Base-by-base conservation (phyloP, 768 basidiomycete species). In the Tremella mesenterica region DNA sequence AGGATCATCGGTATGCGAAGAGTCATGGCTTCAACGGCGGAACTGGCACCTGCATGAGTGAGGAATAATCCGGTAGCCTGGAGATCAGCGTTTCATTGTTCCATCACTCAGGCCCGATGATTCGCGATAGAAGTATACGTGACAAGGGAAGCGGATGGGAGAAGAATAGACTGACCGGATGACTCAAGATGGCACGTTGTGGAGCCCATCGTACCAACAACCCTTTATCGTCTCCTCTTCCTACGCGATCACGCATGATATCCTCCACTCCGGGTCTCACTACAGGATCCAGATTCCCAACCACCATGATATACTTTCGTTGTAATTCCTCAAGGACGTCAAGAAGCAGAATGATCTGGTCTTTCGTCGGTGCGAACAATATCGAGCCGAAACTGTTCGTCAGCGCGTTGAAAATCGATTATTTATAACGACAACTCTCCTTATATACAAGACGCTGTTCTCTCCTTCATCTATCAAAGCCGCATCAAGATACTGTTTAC, bases 401-500 rank as follows among this genome's bases (percentile, higher is more conserved):
- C 46, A 48, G 18, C 26, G 41, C 12, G 20, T 30, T 3, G 12
- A 36, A 44, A 36, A 38, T 13, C 20, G 31, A 23, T 23, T 30
- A 21, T 14, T 12, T n/a, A 25, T 13, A 18, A 29, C 28, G 6
- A 27, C n/a, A 10, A 26, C 56, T 57, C 33, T 48, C 46, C 51
- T 57, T 28, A 57, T 49, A 47, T 57, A 57, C 12, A 57, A 14
- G 38, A 57, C 51, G 25, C 51, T 57, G 16, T 53, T 31, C 28
- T 52, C 34, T 16, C 45, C 51, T n/a, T 36, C 27, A 16, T 41
- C 38, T n/a, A 23, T 23, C 38, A 41, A 41, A 18, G 55, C 41
- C 14, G 26, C 21, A 30, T 56, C 55, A 9, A 56, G 50, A 23
- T 52, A 56, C 28, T 18, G 18, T 14, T 23, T 13, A 28, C 55